Conservation (phyloP, 1,284 basidiomycete genomes). For the Cryptococcus depauperatus region DNA sequence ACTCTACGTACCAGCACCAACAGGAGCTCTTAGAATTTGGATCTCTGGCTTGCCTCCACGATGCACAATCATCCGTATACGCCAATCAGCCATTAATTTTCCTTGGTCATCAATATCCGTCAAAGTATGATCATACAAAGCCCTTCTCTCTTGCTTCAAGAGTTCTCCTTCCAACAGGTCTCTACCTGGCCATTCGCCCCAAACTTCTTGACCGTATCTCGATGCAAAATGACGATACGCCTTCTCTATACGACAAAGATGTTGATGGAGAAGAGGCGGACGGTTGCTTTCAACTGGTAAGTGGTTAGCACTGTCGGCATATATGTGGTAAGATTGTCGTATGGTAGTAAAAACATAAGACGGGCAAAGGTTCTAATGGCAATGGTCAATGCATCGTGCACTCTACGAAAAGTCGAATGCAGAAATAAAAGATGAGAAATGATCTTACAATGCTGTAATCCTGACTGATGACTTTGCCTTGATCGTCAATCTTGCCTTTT, state of each 20-base stretch:
- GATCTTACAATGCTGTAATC: neutral
- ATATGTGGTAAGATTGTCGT: conserved; percentile 26
- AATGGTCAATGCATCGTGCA: conserved; percentile 8
- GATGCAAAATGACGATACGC: conserved; percentile 29
- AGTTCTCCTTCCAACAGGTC: too few species aligned
- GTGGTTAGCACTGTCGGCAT: conserved; percentile 8
- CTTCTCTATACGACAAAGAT: conserved; percentile 25
- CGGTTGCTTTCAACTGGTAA: too few species aligned
- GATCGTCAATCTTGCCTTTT: too few species aligned
- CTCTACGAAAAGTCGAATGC: too few species aligned
- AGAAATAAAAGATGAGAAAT: neutral
- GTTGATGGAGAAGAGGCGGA: conserved; percentile 26
- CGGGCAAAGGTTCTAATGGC: neutral
- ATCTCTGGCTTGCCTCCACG: conserved; percentile 18
- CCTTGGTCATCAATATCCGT: too few species aligned
- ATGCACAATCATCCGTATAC: conserved; percentile 27
- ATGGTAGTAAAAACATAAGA: conserved; percentile 31
- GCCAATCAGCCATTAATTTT: conserved; percentile 24
- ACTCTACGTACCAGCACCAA: conserved; percentile 16
- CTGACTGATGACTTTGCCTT: too few species aligned
- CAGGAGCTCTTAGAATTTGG: conserved; percentile 25
- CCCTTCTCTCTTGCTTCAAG: too few species aligned
- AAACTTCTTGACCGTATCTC: conserved; percentile 7
- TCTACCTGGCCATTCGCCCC: conserved; percentile 28
- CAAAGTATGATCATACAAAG: too few species aligned